These are phyloP conservation scores for Plantago major DNA, from an alignment of 257 asterid species.

Conservation along the genomic window DNA sequence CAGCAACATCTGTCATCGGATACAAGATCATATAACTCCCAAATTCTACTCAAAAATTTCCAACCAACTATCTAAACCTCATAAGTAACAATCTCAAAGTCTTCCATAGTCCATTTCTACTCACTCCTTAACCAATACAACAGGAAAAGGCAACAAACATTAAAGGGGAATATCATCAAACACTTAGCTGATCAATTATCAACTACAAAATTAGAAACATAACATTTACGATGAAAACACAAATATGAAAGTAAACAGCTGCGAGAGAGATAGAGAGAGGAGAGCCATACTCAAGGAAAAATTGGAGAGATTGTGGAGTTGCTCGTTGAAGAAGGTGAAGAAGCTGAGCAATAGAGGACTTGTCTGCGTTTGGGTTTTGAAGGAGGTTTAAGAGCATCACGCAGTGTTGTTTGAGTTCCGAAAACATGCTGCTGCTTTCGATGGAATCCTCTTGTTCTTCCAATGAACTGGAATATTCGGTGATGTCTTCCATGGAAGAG, in stretches of 20 bases:
- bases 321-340: conserved; percentile 58
- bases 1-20: no score
- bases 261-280: neutral
- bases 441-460: conserved; percentile 32
- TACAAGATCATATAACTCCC: no score
- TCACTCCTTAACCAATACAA: neutral
- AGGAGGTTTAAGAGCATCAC: conserved; percentile 56
- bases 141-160: neutral
- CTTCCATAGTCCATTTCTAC: neutral
- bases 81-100: conserved; percentile 7
- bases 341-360: conserved; percentile 41
- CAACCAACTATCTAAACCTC: conserved; percentile 1
- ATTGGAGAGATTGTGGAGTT: conserved; percentile 49
- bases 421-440: conserved; percentile 32
- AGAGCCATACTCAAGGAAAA: conserved; percentile 62
- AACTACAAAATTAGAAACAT: conserved; percentile 5
- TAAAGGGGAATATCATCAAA: no score
- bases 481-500: conserved; percentile 26
- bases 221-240: conserved; percentile 8
- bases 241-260: neutral
- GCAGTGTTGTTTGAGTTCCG: conserved; percentile 54
- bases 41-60: neutral
- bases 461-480: conserved; percentile 16
- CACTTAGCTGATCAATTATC: neutral
- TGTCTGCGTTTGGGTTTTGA: conserved; percentile 44